phyloP scores from a whole-genome alignment of 83 land plant species.

The Picea engelmannii region DNA sequence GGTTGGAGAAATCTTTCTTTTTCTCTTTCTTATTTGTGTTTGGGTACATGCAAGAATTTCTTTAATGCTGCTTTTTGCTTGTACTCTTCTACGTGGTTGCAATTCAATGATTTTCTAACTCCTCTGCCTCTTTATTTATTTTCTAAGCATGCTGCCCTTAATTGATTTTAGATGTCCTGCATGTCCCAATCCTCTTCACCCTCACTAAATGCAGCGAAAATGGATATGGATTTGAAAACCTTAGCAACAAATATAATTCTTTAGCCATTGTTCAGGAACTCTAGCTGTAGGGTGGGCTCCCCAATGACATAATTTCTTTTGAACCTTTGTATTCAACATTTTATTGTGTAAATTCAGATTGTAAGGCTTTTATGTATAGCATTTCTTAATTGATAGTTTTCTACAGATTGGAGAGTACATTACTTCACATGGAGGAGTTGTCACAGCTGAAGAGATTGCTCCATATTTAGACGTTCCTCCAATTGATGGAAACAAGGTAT shows the following conservation, averaged over 20 bases:
- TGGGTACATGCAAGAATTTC: too few relatives aligned
- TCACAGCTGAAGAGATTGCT: conserved; percentile 98
- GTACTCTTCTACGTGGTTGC: too few relatives aligned
- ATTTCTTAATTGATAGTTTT: not conserved
- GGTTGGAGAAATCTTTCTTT: too few relatives aligned
- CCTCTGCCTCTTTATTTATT: too few relatives aligned
- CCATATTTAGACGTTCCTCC: conserved; percentile 86
- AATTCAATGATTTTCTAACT: too few relatives aligned
- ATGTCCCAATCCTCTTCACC: not conserved
- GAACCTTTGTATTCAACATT: not conserved
- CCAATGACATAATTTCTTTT: not conserved
- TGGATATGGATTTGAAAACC: not conserved
- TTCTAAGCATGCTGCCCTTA: too few relatives aligned
- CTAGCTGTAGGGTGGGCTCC: not conserved
- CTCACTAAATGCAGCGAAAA: not conserved
- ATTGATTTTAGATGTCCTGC: not conserved
- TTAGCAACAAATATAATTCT: not conserved
- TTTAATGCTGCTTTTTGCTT: too few relatives aligned
- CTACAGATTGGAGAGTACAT: conserved; percentile 92
- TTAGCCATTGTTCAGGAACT: not conserved
- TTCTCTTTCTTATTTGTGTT: too few relatives aligned
- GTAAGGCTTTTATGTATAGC: not conserved
- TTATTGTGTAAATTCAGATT: not conserved
- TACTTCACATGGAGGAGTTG: conserved; percentile 90
- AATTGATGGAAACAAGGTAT: conserved; percentile 41